These are phyloP conservation scores for Aspergillus texensis DNA, from an alignment of 2,329 filamentous ascomycete genomes.

Conservation along the genomic window DNA sequence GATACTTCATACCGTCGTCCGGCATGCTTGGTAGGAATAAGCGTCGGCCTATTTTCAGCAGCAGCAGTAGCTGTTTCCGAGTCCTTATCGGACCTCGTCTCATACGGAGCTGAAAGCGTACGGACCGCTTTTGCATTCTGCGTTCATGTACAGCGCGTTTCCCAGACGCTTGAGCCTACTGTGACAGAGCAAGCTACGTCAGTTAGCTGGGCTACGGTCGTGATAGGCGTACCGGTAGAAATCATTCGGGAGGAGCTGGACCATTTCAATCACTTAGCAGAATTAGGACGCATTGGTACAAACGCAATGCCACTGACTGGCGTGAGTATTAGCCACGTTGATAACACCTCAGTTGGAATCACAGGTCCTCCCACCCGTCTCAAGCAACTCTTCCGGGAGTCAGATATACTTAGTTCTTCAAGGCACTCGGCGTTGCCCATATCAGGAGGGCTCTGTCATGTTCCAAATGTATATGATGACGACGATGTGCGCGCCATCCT, in stretches of 20 bases:
- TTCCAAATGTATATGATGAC: slow-evolving; percentile 49
- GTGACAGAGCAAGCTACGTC: no score
- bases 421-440: slow-evolving; percentile 25
- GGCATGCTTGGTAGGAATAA: slow-evolving; percentile 42
- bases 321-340: slow-evolving; percentile 23
- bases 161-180: slow-evolving; percentile 41
- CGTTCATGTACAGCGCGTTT: slow-evolving; percentile 46
- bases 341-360: slow-evolving; percentile 24
- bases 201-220: slow-evolving; percentile 21
- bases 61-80: slow-evolving; percentile 48
- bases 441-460: slow-evolving; percentile 30
- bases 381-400: slow-evolving; percentile 18
- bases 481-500: slow-evolving; percentile 6
- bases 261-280: slow-evolving; percentile 1
- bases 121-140: slow-evolving; percentile 53
- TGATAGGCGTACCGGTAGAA: slow-evolving; percentile 8
- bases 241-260: slow-evolving; percentile 15
- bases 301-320: slow-evolving; percentile 8
- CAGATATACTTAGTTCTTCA: slow-evolving; percentile 18
- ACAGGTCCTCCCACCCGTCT: slow-evolving; percentile 28
- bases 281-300: no score
- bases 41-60: slow-evolving; percentile 50
- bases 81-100: slow-evolving; percentile 43
- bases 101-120: slow-evolving; percentile 46
- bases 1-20: neutral